These are phyloP conservation scores for Sporothrix pseudoabietina DNA, from an alignment of 2,329 filamentous ascomycete genomes.

Conservation along the genomic window DNA sequence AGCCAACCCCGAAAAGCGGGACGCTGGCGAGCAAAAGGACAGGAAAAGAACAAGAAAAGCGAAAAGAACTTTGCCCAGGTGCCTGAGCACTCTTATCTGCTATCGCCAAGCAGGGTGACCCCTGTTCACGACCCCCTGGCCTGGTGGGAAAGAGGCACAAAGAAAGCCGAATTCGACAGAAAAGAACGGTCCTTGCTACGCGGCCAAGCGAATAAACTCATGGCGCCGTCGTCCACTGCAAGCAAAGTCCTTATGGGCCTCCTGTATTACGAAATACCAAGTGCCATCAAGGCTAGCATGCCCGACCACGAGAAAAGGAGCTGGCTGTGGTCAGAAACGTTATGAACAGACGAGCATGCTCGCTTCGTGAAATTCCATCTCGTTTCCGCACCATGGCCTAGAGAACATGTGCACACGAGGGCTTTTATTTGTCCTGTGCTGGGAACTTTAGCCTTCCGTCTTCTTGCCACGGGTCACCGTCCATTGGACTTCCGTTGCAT, in stretches of 20 bases:
- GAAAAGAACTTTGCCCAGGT: neutral
- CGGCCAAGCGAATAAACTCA: neutral
- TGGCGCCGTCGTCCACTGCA: neutral
- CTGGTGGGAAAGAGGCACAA: neutral
- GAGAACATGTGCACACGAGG: neutral
- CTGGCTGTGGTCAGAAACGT: neutral
- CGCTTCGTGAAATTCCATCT: conserved; percentile 5
- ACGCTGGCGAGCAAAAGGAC: neutral
- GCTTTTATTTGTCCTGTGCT: neutral
- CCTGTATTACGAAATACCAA: neutral
- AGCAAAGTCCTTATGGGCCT: neutral
- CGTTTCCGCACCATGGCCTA: neutral
- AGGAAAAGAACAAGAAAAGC: neutral
- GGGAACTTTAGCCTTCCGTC: neutral
- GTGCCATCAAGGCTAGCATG: neutral
- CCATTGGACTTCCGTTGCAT: neutral
- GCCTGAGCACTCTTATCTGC: conserved; percentile 24
- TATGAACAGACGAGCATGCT: neutral
- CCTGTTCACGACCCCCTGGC: conserved; percentile 23
- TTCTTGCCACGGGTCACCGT: neutral
- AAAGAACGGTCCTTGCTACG: neutral
- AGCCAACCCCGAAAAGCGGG: conserved; percentile 11
- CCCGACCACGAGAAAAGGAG: neutral
- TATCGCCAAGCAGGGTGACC: conserved; percentile 25
- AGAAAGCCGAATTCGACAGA: neutral